These are phyloP conservation scores for Forsythia viridissima DNA, from an alignment of 257 asterid species.

Conservation along the genomic window DNA sequence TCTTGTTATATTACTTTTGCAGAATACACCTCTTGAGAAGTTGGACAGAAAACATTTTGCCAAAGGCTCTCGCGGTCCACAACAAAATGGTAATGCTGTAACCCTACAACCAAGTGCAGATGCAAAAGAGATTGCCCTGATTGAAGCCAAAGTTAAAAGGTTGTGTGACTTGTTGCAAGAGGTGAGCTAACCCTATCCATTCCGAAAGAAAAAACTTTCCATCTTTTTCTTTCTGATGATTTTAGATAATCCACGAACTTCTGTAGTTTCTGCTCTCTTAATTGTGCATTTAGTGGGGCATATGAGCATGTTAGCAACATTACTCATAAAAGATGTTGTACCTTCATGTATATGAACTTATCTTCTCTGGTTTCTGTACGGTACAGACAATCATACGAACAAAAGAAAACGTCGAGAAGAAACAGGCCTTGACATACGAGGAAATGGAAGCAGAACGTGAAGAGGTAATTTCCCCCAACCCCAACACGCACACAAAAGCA, in stretches of 20 bases:
- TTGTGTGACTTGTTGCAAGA: constrained; percentile 80
- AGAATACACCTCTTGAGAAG: constrained; percentile 82
- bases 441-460: constrained; percentile 98
- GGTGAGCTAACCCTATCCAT: constrained; percentile 36
- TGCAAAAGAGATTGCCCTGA: constrained; percentile 77
- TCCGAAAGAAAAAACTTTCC: neutral
- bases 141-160: constrained; percentile 80
- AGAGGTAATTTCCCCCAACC: constrained; percentile 59
- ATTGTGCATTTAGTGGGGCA: neutral
- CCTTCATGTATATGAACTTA: constrained; percentile 3
- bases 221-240: constrained; percentile 5
- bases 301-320: neutral
- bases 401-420: constrained; percentile 90
- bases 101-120: constrained; percentile 49
- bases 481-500: neutral
- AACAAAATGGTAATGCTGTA: constrained; percentile 52
- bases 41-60: constrained; percentile 82
- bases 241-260: constrained; percentile 7
- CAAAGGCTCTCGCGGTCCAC: constrained; percentile 60
- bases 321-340: constrained; percentile 11
- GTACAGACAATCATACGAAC: constrained; percentile 81
- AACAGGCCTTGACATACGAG: constrained; percentile 95
- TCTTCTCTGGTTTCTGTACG: constrained; percentile 21
- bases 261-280: neutral
- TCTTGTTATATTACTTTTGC: constrained; percentile 32